phyloP scores from a whole-genome alignment of 1,284 basidiomycete genomes.

The Takashimella koratensis region DNA sequence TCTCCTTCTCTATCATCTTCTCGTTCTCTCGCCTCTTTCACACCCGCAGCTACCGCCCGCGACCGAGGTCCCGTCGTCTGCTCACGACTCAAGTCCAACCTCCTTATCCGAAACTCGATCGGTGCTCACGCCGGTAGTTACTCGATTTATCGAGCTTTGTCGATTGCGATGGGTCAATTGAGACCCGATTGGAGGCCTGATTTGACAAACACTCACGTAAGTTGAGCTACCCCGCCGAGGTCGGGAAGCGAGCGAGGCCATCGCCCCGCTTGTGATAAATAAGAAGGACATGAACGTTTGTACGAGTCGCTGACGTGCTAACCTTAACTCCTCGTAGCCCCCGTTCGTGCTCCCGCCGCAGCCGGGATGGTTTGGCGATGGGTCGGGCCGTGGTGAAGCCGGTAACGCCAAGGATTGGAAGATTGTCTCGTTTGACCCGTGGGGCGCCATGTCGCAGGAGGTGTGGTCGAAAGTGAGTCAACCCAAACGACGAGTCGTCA shows the following conservation, averaged over 20 bases:
- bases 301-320: neutral
- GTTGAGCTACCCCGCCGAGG: constrained; percentile 4
- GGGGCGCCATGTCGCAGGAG: constrained; percentile 82
- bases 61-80: constrained; percentile 82
- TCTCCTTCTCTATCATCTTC: too few species aligned
- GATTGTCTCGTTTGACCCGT: constrained; percentile 94
- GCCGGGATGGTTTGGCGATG: constrained; percentile 70
- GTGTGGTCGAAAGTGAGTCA: constrained; percentile 58
- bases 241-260: too few species aligned
- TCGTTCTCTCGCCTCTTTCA: neutral
- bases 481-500: too few species aligned
- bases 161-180: constrained; percentile 85
- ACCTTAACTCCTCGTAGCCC: constrained; percentile 51
- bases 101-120: constrained; percentile 88
- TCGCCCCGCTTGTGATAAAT: too few species aligned
- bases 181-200: constrained; percentile 81
- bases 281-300: too few species aligned
- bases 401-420: constrained; percentile 51
- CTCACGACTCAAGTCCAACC: constrained; percentile 74
- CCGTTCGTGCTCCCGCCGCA: constrained; percentile 78
- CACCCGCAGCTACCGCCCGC: constrained; percentile 23
- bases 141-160: constrained; percentile 88
- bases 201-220: constrained; percentile 71
- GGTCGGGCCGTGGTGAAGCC: constrained; percentile 17
- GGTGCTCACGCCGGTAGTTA: constrained; percentile 93